These are phyloP conservation scores for Nasturtium officinale DNA, from an alignment of 345 rosid genomes.

Conservation along the genomic window DNA sequence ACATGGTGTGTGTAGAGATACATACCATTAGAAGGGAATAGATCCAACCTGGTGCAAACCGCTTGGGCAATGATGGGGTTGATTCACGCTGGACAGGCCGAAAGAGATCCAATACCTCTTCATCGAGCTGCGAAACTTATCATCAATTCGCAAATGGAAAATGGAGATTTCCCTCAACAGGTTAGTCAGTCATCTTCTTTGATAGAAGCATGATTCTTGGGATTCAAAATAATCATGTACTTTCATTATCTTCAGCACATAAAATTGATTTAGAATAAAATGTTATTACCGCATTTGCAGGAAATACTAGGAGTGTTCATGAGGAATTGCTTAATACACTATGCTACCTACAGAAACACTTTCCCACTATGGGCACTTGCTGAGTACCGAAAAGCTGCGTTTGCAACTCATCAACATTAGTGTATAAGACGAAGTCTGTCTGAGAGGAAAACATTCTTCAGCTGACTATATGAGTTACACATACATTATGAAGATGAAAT, in stretches of 20 bases:
- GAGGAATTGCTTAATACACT: constrained; percentile 68
- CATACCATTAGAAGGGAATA: constrained; percentile 48
- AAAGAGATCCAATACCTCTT: constrained; percentile 64
- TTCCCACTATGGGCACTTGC: constrained; percentile 72
- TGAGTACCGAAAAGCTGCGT: constrained; percentile 48
- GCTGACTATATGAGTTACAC: neutral
- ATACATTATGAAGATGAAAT: neutral
- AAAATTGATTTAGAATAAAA: neutral
- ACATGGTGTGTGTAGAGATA: constrained; percentile 46
- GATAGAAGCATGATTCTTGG: neutral
- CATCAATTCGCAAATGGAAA: constrained; percentile 65
- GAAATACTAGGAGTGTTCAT: constrained; percentile 64
- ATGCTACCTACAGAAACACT: constrained; percentile 66
- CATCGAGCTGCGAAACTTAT: constrained; percentile 65
- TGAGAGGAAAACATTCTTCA: neutral
- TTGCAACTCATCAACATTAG: neutral
- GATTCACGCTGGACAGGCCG: constrained; percentile 58
- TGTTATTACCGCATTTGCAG: constrained; percentile 37
- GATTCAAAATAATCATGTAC: neutral
- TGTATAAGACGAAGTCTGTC: neutral
- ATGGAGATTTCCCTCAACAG: constrained; percentile 78
- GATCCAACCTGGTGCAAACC: constrained; percentile 62
- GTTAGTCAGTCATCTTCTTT: constrained; percentile 36
- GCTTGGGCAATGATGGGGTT: constrained; percentile 66
- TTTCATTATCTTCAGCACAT: neutral